A percentile compares a stretch with the other conserved stretches of the same genome.
phyloP scores from a whole-genome alignment of 2,329 filamentous ascomycete genomes.

The Blastomyces emzantsi region DNA sequence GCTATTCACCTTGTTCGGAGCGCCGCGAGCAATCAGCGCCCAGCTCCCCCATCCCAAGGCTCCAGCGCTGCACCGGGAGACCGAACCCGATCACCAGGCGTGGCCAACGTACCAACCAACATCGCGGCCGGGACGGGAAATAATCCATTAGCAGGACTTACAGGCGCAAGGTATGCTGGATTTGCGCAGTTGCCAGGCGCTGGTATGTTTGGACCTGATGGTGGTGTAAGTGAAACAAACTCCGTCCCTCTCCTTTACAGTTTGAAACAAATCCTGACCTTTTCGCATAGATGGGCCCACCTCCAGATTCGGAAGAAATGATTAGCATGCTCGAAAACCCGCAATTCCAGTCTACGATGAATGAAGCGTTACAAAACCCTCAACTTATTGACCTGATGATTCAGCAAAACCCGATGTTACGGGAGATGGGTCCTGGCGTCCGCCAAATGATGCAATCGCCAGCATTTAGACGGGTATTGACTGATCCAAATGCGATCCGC shows the following conservation, averaged over 20 bases:
- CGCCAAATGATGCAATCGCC: conserved; percentile 82
- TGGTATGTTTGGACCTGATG: conserved; percentile 87
- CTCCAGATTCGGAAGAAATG: conserved; percentile 70
- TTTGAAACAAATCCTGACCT: conserved; percentile 8
- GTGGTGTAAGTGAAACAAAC: conserved; percentile 60
- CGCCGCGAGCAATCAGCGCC: conserved; percentile 71
- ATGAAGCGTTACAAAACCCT: conserved; percentile 94
- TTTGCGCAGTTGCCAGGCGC: conserved; percentile 80
- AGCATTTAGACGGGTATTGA: conserved; percentile 84
- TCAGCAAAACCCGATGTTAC: conserved; percentile 74
- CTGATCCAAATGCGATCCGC: conserved; percentile 74
- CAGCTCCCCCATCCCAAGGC: conserved; percentile 35
- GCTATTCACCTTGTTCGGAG: conserved; percentile 96
- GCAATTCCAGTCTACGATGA: conserved; percentile 76
- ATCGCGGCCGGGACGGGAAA: conserved; percentile 53
- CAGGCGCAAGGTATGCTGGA: conserved; percentile 86
- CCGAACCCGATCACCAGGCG: conserved; percentile 15
- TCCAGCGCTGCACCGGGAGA: conserved; percentile 18
- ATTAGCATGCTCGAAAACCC: conserved; percentile 82
- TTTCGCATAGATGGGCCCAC: conserved; percentile 69
- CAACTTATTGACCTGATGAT: conserved; percentile 92
- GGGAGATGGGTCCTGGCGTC: conserved; percentile 60
- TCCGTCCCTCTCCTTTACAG: not conserved
- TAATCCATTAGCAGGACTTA: conserved; percentile 82
- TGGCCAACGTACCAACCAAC: conserved; percentile 39